phyloP scores from a whole-genome alignment of 2,329 filamentous ascomycete genomes.

The Metarhizium anisopliae region DNA sequence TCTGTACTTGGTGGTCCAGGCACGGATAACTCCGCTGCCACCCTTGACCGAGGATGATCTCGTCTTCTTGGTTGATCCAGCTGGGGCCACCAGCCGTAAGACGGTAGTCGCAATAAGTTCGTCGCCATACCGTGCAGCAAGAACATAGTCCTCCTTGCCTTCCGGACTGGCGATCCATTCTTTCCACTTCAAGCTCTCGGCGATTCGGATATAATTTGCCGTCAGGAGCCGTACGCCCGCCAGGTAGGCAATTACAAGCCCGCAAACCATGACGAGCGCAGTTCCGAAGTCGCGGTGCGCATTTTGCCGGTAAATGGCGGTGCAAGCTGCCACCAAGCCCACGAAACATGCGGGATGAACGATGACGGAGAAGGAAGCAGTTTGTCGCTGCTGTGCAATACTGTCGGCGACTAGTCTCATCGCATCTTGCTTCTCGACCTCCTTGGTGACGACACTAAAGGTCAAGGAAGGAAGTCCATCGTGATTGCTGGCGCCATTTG shows the following conservation, averaged over 20 bases:
- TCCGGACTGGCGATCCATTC: slow-evolving; percentile 38
- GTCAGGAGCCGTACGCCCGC: slow-evolving; percentile 52
- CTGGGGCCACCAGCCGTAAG: slow-evolving; percentile 42
- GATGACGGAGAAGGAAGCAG: slow-evolving; percentile 53
- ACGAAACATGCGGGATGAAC: slow-evolving; percentile 48
- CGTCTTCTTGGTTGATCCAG: slow-evolving; percentile 1
- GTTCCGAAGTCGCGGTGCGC: slow-evolving; percentile 42
- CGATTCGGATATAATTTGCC: slow-evolving; percentile 51
- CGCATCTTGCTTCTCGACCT: slow-evolving; percentile 54
- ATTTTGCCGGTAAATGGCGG: slow-evolving; percentile 28
- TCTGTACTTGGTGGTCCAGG: slow-evolving; percentile 66
- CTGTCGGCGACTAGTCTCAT: slow-evolving; percentile 70
- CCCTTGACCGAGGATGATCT: slow-evolving; percentile 24
- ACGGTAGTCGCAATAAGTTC: slow-evolving; percentile 65
- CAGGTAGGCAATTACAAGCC: slow-evolving; percentile 54
- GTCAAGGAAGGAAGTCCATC: slow-evolving; percentile 48
- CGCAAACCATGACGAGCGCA: slow-evolving; percentile 45
- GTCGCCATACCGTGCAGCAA: slow-evolving; percentile 56
- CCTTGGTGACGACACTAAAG: slow-evolving; percentile 42
- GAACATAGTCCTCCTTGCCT: slow-evolving; percentile 40
- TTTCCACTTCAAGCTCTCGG: slow-evolving; percentile 54
- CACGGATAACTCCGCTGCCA: slow-evolving; percentile 59
- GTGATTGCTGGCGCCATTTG: background rate
- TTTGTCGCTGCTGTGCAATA: slow-evolving; percentile 71
- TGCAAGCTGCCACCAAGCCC: slow-evolving; percentile 30